Conservation (phyloP, 768 basidiomycete species). For the Calocera cornea region DNA sequence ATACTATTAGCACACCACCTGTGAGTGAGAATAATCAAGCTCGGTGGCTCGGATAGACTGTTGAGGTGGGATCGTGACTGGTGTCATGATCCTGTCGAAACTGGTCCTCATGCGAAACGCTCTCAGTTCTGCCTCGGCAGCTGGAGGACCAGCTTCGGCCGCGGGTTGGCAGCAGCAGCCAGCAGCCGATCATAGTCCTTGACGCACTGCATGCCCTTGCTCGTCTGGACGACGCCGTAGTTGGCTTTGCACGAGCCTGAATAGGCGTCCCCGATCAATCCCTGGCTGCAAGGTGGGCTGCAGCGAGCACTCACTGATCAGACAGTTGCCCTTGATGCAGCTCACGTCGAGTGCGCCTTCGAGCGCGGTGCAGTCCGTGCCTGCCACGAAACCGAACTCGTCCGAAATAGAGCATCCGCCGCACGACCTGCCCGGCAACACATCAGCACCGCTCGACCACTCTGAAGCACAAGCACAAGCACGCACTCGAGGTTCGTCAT, state of each 20-base stretch:
- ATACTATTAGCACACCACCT: too few species aligned
- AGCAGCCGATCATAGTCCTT: not conserved
- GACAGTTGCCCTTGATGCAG: constrained; percentile 2
- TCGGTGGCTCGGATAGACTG: too few species aligned
- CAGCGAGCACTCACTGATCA: not conserved
- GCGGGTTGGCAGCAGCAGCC: not conserved
- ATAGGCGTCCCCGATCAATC: not conserved
- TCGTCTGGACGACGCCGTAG: not conserved
- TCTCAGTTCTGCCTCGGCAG: not conserved
- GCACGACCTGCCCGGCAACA: not conserved
- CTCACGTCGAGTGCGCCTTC: not conserved
- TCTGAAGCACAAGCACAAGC: not conserved
- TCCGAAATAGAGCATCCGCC: not conserved
- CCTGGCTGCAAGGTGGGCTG: not conserved
- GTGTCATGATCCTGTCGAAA: too few species aligned
- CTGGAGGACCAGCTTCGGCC: not conserved
- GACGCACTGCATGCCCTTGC: constrained; percentile 4
- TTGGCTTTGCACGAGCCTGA: not conserved
- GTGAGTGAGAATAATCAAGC: too few species aligned
- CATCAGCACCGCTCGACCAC: not conserved
- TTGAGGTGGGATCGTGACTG: too few species aligned
- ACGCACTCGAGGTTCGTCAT: not conserved
- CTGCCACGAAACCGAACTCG: not conserved
- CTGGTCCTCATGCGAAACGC: too few species aligned
- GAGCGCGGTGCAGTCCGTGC: not conserved